phyloP scores from a whole-genome alignment of 306 rosid species.

The Delonix regia region DNA sequence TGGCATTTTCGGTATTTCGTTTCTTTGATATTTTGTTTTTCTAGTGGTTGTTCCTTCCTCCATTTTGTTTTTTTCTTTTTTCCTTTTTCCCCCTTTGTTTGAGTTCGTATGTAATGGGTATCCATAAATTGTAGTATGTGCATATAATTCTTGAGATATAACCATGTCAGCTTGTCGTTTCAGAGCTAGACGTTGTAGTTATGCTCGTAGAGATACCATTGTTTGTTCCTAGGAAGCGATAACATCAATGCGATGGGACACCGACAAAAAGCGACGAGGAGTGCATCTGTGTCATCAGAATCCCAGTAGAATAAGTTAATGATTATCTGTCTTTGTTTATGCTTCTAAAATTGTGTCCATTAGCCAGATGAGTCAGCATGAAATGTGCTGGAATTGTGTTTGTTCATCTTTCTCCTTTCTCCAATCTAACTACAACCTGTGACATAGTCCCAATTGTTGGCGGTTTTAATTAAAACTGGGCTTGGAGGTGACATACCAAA shows the following conservation, averaged over 20 bases:
- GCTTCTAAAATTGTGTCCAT: constrained; percentile 22
- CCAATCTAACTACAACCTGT: not conserved
- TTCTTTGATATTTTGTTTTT: not conserved
- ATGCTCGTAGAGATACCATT: not conserved
- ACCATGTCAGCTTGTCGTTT: constrained; percentile 15
- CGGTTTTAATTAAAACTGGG: not conserved
- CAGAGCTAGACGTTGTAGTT: constrained; percentile 4
- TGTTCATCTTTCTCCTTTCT: constrained; percentile 4
- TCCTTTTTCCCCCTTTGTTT: constrained; percentile 30
- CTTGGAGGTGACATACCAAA: not conserved
- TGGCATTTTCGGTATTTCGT: constrained; percentile 12
- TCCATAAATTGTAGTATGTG: not conserved
- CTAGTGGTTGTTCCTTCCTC: not conserved
- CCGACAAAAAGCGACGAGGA: constrained; percentile 1
- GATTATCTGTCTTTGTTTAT: not conserved
- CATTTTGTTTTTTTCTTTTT: constrained; percentile 30
- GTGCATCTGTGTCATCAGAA: constrained; percentile 4
- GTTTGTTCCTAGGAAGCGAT: constrained; percentile 13
- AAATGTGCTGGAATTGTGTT: constrained; percentile 4
- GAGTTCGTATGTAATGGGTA: constrained; percentile 16
- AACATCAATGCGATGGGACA: not conserved
- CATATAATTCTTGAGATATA: not conserved
- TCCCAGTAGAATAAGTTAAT: constrained; percentile 19
- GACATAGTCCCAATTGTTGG: constrained; percentile 19
- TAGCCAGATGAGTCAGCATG: constrained; percentile 5